These are phyloP conservation scores for Phylloporus arenicola DNA, from an alignment of 768 basidiomycete species.

Conservation along the genomic window DNA sequence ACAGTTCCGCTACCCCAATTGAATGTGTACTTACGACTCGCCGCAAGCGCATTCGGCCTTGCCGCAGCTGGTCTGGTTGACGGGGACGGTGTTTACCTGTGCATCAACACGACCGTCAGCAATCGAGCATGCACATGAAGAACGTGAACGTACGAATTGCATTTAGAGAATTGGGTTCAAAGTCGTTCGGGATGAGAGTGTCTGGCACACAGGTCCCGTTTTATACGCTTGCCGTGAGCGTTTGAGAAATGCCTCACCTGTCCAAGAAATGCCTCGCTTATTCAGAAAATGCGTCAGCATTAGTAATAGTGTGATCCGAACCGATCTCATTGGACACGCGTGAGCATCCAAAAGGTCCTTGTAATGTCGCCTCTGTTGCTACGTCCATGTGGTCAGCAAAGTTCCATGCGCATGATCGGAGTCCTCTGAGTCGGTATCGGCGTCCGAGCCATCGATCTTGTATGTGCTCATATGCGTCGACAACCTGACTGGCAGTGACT, in stretches of 20 bases:
- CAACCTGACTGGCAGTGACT: no score
- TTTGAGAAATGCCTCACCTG: neutral
- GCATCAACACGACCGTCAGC: neutral
- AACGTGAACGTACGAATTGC: constrained; percentile 11
- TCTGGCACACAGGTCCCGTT: neutral
- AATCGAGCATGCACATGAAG: neutral
- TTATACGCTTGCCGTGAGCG: constrained; percentile 7
- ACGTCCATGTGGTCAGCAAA: no score
- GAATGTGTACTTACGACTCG: neutral
- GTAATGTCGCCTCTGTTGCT: no score
- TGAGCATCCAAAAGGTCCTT: no score
- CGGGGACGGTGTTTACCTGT: constrained; percentile 1
- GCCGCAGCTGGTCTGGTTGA: constrained; percentile 8
- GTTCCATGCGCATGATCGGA: no score
- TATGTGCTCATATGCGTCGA: no score
- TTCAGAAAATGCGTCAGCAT: neutral
- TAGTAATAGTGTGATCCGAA: neutral
- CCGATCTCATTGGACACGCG: no score
- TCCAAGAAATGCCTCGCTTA: constrained; percentile 2
- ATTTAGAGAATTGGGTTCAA: constrained; percentile 1
- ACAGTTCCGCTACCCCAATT: neutral
- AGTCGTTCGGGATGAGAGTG: neutral
- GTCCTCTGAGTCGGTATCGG: no score
- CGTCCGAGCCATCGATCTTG: no score
- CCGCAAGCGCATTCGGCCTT: neutral